Base-by-base conservation (phyloP, 169 alveolate species). In the Cryptosporidium xiaoi region DNA sequence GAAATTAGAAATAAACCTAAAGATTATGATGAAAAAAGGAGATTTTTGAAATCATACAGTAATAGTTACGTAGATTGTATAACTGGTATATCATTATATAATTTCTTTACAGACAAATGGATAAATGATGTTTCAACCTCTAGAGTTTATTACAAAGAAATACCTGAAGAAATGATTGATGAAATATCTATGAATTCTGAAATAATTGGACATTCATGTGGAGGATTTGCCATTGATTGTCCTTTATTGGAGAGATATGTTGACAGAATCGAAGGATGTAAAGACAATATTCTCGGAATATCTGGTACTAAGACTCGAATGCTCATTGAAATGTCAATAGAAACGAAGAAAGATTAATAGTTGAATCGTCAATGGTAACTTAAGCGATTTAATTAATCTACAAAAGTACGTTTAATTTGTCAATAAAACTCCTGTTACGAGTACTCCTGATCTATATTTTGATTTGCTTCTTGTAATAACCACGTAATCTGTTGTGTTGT, bases 171-270 rank as follows among this genome's bases (percentile, higher is more conserved):
- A 8, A 71, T 31, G 18, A 60, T 77, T 2, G 65, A 77, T 20
- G n/a, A 77, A 15, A 62, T 62, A 31, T 13, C 64, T 12, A 20
- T 24, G 13, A 31, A 50, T 24, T 77, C 87, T 3, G 50, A 77
- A 56, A 62, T 77, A 77, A 77, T 77, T 48, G 56, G 60, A 34
- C 29, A 77, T 64, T 56, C 87, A 44, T 77, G 87, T 33, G 87
- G 87, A 40, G 87, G 77, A 10, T 36, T 77, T 29, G 87, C 87
- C 16, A 77, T 62, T 13, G 87, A 77, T 31, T 77, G 87, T 40
- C 87, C 87, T 8, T 27, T 58, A 3, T 33, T 77, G 64, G 87
- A 51, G 31, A 24, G 27, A 53, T 77, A 36, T 40, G 87, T 77
- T 16, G 87, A 77, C 29, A 34, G 20, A 20, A 77, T 77, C 6